Evolutionary conservation across 805 yeast species (phyloP), one percentile per base, ranked within the genome.

Genomic region (Candida manassasensis): DNA sequence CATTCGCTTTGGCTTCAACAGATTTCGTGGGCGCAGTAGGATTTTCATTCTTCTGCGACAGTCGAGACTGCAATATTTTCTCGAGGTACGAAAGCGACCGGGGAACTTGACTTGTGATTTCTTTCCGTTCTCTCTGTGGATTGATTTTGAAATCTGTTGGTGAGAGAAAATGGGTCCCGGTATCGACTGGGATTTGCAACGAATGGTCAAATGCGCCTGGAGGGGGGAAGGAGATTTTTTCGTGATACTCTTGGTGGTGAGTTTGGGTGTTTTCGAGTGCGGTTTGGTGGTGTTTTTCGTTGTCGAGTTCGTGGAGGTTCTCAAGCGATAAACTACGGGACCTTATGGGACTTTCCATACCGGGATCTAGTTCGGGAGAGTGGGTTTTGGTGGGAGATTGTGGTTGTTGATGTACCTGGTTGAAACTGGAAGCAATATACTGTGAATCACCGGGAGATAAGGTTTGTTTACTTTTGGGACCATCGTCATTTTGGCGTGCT

Each of bases 61-160:
- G 27, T 19, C 24, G 16, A 5, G 32, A 29, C 12, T 29, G 17
- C 13, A 29, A n/a, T 9, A 29, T 29, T 19, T 24, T 5, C 14
- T 29, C 32, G 9, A 29, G 32, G 13, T 29, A 29, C 7, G 32
- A 29, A 18, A 29, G 9, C 9, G 32, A n/a, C 19, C 4, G 8
- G 18, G 19, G 30, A 5, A 24, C 12, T 24, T 24, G 9, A 14
- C 6, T 14, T 6, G 17, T 16, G 15, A 12, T 6, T 6, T 16
- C n/a, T 19, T 19, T 7, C 10, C 21, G 15, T 16, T 29, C 13
- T 22, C 31, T 15, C 32, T 36, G 14, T 15, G 39, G 45, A 3
- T 44, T 41, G 15, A 33, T 32, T 22, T 38, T 43, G 24, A 40
- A 40, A 19, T 48, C 32, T 9, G 13, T 3, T 16, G 2, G 22